Base-by-base conservation (phyloP, 2,329 filamentous ascomycete species). In the Reticulascus tulasneorum region DNA sequence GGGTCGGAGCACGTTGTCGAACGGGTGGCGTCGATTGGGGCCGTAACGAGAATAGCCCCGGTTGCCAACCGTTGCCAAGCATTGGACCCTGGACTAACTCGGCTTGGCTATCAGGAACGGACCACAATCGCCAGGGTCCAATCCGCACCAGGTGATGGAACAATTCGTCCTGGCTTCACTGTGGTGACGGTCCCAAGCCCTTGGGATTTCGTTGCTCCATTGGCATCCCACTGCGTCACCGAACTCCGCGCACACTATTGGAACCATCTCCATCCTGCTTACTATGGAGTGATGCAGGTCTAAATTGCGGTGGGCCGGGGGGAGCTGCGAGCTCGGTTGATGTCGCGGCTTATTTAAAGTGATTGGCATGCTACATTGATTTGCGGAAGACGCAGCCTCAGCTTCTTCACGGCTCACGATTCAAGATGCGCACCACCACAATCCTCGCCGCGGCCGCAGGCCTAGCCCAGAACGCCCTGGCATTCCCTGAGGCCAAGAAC, bases 401-500 rank as follows among this genome's bases (percentile, higher is more conserved):
- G n/a, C n/a, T n/a, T n/a, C n/a, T n/a, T n/a, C n/a, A n/a, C n/a
- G 23, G 31, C 34, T 19, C 28, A 34, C 27, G 17, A 29, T 12
- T 32, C 35, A 38, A 38, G 23, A 46, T 44, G 44, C 44, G 41
- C 21, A 29, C 34, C n/a, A 26, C 38, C 18, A 11, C 33, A 7
- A 22, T 38, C 22, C 5, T 36, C 18, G 19, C 31, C 16, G 25
- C 39, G 25, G 25, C 29, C 13, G 33, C 20, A 22, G 33, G 26
- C 20, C 25, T 46, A 29, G 35, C 29, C n/a, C 29, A 37, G 21
- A 27, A 37, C 17, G 35, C 23, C 4, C 11, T 44, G n/a, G 35
- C 44, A 2, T 29, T 22, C 21, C 20, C 42, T 6, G 18, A 38
- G 38, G 48, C 47, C 31, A 51, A 49, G 44, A 58, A 56, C 46